Percentiles rank a stretch among this genome's conserved stretches.
These are phyloP conservation scores for Ceratocystis huliohia DNA, from an alignment of 2,329 filamentous ascomycete genomes.

Conservation along the genomic window DNA sequence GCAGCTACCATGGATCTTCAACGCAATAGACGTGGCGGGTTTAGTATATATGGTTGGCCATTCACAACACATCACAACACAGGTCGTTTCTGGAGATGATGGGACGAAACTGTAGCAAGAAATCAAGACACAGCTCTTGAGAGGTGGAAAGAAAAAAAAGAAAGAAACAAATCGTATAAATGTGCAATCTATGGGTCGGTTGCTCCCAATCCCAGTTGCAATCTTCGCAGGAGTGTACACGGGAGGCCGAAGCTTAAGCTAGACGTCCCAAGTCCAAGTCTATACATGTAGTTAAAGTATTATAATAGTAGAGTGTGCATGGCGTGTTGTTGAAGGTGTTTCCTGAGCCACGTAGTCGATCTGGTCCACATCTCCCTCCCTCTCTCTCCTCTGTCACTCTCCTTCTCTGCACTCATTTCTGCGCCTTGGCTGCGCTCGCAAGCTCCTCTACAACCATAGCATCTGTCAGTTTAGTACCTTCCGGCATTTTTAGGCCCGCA, in stretches of 20 bases:
- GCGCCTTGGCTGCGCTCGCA: constrained; percentile 19
- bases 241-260: background rate
- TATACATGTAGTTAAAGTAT: constrained; percentile 3
- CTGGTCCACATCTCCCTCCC: background rate
- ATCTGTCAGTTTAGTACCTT: constrained; percentile 29
- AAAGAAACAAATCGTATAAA: background rate
- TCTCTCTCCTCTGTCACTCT: background rate
- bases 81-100: too few species aligned
- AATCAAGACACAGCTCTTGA: too few species aligned
- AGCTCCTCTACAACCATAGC: constrained; percentile 31
- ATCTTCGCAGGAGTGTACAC: background rate
- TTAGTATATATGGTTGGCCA: background rate
- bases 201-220: background rate
- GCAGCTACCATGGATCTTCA: background rate
- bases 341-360: background rate
- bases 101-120: too few species aligned
- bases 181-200: background rate
- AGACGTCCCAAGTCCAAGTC: background rate
- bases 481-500: constrained; percentile 26
- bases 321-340: constrained; percentile 3
- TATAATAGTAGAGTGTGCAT: background rate
- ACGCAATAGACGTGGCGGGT: background rate
- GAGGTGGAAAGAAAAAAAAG: background rate
- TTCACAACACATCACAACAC: too few species aligned
- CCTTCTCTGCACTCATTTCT: background rate